phyloP scores from a whole-genome alignment of 192 early-diverging fungal species.

The Dissophora globulifera region DNA sequence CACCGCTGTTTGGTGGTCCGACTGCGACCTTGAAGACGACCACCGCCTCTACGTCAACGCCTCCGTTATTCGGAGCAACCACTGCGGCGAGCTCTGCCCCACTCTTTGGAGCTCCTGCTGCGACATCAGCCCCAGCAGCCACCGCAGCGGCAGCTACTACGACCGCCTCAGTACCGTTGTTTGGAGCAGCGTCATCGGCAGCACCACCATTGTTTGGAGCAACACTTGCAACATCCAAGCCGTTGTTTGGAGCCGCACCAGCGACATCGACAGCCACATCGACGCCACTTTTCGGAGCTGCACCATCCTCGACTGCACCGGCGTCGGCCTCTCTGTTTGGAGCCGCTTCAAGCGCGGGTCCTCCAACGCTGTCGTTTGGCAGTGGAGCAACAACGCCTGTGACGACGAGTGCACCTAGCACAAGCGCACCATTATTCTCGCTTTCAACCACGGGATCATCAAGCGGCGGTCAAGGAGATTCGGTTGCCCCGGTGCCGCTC shows the following conservation, averaged over 20 bases:
- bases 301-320: not conserved
- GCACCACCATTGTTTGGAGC: slow-evolving; percentile 18
- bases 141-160: slow-evolving; percentile 5
- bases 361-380: not conserved
- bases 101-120: too few relatives aligned
- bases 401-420: not conserved
- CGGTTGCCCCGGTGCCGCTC: not conserved
- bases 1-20: too few relatives aligned
- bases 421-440: not conserved
- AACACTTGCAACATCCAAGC: not conserved
- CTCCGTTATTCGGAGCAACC: too few relatives aligned
- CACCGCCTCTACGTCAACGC: too few relatives aligned
- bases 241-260: not conserved
- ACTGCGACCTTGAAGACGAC: too few relatives aligned
- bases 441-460: slow-evolving; percentile 7
- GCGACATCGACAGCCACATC: not conserved
- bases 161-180: not conserved
- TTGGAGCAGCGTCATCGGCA: slow-evolving; percentile 1
- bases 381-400: not conserved
- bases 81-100: too few relatives aligned
- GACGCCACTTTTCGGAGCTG: not conserved
- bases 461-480: not conserved
- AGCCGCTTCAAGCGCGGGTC: too few relatives aligned
- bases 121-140: too few relatives aligned
- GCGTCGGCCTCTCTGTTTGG: not conserved